Evolutionary conservation across 2,329 filamentous ascomycete genomes (phyloP), one percentile per base, ranked within the genome.

Genomic region (Byssothecium circinans): DNA sequence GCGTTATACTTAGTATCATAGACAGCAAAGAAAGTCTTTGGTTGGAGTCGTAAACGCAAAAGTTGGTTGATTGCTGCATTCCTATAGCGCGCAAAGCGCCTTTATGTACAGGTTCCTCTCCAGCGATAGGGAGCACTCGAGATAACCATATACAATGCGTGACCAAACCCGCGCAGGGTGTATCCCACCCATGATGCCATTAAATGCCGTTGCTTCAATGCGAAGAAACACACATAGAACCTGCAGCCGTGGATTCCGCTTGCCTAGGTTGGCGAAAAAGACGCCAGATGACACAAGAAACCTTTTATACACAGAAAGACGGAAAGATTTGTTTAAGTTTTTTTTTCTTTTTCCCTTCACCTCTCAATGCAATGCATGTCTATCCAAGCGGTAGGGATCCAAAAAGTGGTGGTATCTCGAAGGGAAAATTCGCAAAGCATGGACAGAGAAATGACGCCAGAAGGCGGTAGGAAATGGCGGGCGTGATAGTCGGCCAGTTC

Each of bases 301-400:
- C 34, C 17, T 36, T 36, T 36, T 17, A 32, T 32, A 32, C 29
- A 32, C 10, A 14, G 14, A 32, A 32, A 32, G 29, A 7, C 5
- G 14, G 14, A 32, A 32, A 32, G 29, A 5, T 25, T n/a, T 27
- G 25, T 27, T 7, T 11, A 11, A n/a, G 29, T 7, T 12, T 32
- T 32, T 5, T 5, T 8, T 14, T 14, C 23, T 25, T 10, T 32
- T 14, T n/a, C 8, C 6, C 29, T 32, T 32, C 29, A 32, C 29
- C 18, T 11, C 18, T 19, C 41, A 19, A 43, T 23, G 41, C 27
- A 43, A 43, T 43, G 30, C 41, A 17, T 14, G 41, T 43, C 41
- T 43, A 35, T 43, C 29, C 41, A 43, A 20, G 18, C 6, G 4
- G 14, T 14, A 32, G 12, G 29, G 6, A 25, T 25, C 12, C 14